Conservation (phyloP, 306 rosid species). For the Vigna mungo region DNA sequence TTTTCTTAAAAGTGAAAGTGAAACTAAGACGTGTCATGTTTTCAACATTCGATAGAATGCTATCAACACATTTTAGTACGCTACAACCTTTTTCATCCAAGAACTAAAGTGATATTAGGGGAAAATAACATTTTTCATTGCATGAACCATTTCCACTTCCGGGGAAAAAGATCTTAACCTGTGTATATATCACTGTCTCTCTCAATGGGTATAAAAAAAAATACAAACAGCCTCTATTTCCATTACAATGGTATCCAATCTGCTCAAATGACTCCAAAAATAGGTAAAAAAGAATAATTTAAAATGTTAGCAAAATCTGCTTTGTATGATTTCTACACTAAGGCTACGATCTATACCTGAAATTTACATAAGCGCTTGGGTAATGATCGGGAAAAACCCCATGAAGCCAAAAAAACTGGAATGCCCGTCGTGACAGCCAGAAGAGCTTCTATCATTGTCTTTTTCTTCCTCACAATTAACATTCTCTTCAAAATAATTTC, state of each 20-base stretch:
- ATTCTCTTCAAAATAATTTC: conserved; percentile 46
- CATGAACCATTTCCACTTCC: conserved; percentile 40
- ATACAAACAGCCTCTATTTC: conserved; percentile 35
- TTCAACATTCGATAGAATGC: too few species aligned
- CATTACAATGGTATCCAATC: conserved; percentile 46
- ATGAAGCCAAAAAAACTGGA: conserved; percentile 41
- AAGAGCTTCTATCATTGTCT: conserved; percentile 52
- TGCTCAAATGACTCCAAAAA: conserved; percentile 35
- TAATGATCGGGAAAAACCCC: conserved; percentile 79
- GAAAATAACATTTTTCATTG: conserved; percentile 40
- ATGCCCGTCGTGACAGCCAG: conserved; percentile 47
- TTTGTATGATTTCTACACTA: conserved; percentile 55
- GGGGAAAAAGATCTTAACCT: conserved; percentile 38
- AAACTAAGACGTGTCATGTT: too few species aligned
- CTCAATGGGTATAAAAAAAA: conserved; percentile 54
- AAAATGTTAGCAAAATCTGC: conserved; percentile 55
- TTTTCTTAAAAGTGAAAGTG: too few species aligned
- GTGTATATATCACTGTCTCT: conserved; percentile 35
- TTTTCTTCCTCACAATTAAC: conserved; percentile 37
- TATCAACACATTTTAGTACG: background rate
- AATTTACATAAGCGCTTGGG: conserved; percentile 83
- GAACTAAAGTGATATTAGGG: background rate
- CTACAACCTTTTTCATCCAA: background rate
- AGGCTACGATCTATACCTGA: conserved; percentile 64
- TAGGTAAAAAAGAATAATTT: conserved; percentile 43